These are phyloP conservation scores for Brassica napus DNA, from an alignment of 345 rosid genomes.

Conservation along the genomic window DNA sequence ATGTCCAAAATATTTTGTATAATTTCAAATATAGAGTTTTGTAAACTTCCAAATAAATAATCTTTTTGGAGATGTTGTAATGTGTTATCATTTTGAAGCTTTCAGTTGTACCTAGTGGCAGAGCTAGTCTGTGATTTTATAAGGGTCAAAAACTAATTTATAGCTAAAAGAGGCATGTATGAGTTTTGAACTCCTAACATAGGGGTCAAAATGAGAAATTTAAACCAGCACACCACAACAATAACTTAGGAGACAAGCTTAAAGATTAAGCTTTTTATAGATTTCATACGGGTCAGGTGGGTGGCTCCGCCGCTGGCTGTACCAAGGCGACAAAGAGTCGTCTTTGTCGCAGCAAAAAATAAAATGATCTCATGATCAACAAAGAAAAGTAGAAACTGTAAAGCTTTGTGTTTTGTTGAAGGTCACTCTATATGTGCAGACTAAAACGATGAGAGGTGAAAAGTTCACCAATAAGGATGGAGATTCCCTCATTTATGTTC, in stretches of 20 bases:
- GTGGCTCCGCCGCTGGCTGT: neutral
- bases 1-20: too few species aligned
- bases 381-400: constrained; percentile 4
- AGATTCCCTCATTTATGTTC: constrained; percentile 24
- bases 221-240: too few species aligned
- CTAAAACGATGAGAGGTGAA: constrained; percentile 17
- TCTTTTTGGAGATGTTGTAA: neutral
- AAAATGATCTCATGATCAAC: constrained; percentile 15
- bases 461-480: constrained; percentile 23
- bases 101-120: neutral
- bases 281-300: too few species aligned
- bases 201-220: too few species aligned
- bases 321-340: neutral
- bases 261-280: too few species aligned
- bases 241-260: too few species aligned
- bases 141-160: too few species aligned
- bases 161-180: too few species aligned
- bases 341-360: neutral
- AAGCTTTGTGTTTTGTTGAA: constrained; percentile 19
- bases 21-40: too few species aligned
- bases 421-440: neutral
- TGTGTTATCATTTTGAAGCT: neutral
- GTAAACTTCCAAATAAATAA: too few species aligned
- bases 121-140: too few species aligned
- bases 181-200: too few species aligned